Conservation (phyloP, 2,329 filamentous ascomycete genomes). For the Diaporthe eres region DNA sequence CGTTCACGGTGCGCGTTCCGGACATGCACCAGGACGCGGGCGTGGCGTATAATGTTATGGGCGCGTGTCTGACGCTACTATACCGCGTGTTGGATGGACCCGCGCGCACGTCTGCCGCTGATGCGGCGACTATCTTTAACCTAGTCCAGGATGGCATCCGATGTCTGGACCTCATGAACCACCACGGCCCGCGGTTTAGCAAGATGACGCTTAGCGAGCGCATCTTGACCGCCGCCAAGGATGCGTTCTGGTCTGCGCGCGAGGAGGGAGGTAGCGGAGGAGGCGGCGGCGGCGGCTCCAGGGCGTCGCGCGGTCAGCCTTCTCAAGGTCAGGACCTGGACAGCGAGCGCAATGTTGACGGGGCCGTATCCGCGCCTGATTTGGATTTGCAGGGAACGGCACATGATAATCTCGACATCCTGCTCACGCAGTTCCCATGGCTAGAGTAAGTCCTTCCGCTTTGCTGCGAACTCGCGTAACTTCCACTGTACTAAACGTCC, state of each 20-base stretch:
- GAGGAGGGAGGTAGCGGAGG: not conserved
- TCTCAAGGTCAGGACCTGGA: not conserved
- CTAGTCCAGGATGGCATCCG: slow-evolving; percentile 14
- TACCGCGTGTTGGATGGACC: slow-evolving; percentile 5
- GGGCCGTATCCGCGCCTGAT: not conserved
- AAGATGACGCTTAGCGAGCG: slow-evolving; percentile 7
- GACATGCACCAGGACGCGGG: slow-evolving; percentile 12
- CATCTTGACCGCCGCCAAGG: not conserved
- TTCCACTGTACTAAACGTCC: not conserved
- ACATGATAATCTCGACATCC: not conserved
- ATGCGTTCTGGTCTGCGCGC: not conserved
- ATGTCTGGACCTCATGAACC: slow-evolving; percentile 2
- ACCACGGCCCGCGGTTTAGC: not conserved
- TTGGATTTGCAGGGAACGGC: not conserved
- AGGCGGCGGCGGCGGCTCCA: not conserved
- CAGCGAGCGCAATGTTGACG: not conserved
- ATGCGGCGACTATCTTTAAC: not conserved
- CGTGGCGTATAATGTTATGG: not conserved
- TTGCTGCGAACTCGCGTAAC: no score
- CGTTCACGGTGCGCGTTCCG: not conserved
- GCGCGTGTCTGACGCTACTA: not conserved
- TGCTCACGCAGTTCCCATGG: slow-evolving; percentile 10
- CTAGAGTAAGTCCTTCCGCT: not conserved
- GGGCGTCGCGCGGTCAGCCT: no score
- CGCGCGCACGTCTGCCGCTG: not conserved